phyloP scores from a whole-genome alignment of 306 rosid genomes.

The Cicer cuneatum region DNA sequence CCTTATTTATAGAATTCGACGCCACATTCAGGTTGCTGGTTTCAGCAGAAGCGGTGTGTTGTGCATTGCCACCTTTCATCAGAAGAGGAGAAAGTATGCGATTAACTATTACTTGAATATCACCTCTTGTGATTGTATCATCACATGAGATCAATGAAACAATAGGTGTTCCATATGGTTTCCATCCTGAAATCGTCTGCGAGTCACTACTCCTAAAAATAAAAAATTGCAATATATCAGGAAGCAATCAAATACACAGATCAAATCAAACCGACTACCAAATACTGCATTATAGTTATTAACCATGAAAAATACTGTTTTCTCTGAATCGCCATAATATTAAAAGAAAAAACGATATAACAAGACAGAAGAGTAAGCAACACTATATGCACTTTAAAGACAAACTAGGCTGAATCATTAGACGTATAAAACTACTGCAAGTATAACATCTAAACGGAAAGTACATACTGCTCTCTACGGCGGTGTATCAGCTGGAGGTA shows the following conservation, averaged over 20 bases:
- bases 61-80: slow-evolving; percentile 61
- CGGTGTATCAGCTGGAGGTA: slow-evolving; percentile 91
- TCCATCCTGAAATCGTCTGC: slow-evolving; percentile 76
- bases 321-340: slow-evolving; percentile 4
- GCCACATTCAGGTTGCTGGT: slow-evolving; percentile 49
- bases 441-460: slow-evolving; percentile 16
- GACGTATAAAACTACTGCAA: slow-evolving; percentile 26
- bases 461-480: slow-evolving; percentile 77
- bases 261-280: not conserved
- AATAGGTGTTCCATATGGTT: slow-evolving; percentile 83
- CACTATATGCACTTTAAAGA: slow-evolving; percentile 8
- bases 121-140: slow-evolving; percentile 67
- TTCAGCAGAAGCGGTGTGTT: slow-evolving; percentile 56
- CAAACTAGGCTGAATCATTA: slow-evolving; percentile 28
- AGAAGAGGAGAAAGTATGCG: slow-evolving; percentile 74
- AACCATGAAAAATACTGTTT: slow-evolving; percentile 28
- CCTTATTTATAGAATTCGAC: slow-evolving; percentile 58
- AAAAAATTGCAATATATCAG: slow-evolving; percentile 31
- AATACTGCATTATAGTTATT: slow-evolving; percentile 10
- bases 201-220: slow-evolving; percentile 65
- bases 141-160: slow-evolving; percentile 72
- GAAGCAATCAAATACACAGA: slow-evolving; percentile 11
- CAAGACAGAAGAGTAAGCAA: slow-evolving; percentile 5
- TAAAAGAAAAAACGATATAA: slow-evolving; percentile 3
- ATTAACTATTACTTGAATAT: slow-evolving; percentile 68